Evolutionary conservation across 1,284 basidiomycete species (phyloP).

Genomic region (Irpex rosettiformis): DNA sequence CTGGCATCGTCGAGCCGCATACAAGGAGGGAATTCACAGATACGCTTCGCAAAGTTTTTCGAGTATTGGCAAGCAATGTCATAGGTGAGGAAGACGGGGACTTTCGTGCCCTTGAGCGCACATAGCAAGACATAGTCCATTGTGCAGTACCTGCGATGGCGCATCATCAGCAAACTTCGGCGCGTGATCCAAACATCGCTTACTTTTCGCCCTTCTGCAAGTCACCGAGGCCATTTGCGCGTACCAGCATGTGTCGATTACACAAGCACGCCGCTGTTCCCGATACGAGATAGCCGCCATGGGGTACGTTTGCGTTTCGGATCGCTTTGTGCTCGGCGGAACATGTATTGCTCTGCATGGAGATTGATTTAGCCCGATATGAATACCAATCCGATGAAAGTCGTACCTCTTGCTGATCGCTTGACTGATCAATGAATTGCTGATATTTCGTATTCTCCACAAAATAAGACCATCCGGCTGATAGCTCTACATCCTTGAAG

Average conservation of each 20-base stretch:
- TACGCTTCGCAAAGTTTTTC: constrained; percentile 13
- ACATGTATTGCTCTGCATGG: not conserved
- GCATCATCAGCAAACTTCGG: not conserved
- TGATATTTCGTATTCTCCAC: constrained; percentile 22
- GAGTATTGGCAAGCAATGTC: constrained; percentile 24
- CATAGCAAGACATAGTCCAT: constrained; percentile 23
- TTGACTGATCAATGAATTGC: constrained; percentile 12
- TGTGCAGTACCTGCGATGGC: constrained; percentile 20
- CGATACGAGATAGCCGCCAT: constrained; percentile 4
- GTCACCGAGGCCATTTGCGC: constrained; percentile 20
- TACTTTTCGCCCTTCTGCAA: constrained; percentile 24
- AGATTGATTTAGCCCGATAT: constrained; percentile 12
- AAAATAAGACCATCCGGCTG: constrained; percentile 25
- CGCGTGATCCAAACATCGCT: not conserved
- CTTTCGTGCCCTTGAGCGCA: not conserved
- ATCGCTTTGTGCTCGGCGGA: constrained; percentile 4
- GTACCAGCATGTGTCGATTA: constrained; percentile 20
- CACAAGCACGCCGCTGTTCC: constrained; percentile 21
- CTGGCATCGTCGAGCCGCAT: constrained; percentile 5
- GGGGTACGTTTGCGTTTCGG: constrained; percentile 3
- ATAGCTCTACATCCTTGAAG: constrained; percentile 25
- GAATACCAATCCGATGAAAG: constrained; percentile 7
- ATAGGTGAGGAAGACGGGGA: constrained; percentile 14
- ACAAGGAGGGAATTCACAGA: constrained; percentile 3
- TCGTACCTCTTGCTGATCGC: constrained; percentile 16